These are phyloP conservation scores for Botrytis byssoidea DNA, from an alignment of 2,329 filamentous ascomycete genomes.

Conservation along the genomic window DNA sequence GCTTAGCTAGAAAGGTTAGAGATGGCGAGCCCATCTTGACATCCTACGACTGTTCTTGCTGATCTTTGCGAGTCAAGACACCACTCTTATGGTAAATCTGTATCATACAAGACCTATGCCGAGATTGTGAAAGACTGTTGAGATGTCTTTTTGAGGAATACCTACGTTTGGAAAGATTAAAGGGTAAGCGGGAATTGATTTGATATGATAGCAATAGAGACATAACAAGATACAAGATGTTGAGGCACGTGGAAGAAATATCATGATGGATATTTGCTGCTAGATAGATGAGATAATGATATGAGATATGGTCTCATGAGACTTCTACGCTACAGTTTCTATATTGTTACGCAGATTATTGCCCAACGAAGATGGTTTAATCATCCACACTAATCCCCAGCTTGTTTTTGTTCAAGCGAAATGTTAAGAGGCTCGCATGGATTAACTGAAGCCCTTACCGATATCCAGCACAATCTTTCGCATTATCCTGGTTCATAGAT, in stretches of 20 bases:
- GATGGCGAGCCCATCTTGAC: not conserved
- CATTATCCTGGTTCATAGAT: not conserved
- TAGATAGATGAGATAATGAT: too few relatives aligned
- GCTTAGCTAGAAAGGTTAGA: not conserved
- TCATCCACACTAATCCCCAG: rapidly evolving
- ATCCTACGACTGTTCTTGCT: not conserved
- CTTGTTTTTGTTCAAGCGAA: not conserved
- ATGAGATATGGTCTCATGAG: not conserved
- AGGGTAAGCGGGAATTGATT: not conserved
- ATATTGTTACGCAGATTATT: not conserved
- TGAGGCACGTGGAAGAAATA: not conserved
- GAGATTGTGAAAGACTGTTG: not conserved
- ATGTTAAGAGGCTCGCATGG: rapidly evolving
- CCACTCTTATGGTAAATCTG: not conserved
- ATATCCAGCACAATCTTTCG: not conserved
- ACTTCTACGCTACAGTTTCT: not conserved
- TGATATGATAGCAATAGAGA: not conserved
- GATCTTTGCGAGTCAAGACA: not conserved
- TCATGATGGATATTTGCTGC: not conserved
- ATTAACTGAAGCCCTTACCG: not conserved
- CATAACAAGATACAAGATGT: not conserved
- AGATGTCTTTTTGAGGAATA: not conserved
- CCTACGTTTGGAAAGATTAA: too few relatives aligned
- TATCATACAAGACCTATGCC: not conserved
- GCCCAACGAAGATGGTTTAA: too few relatives aligned